A percentile compares a stretch with the other conserved stretches of the same genome.
Evolutionary conservation across 2,329 filamentous ascomycete genomes (phyloP).

Genomic region (Mariannaea sp.): DNA sequence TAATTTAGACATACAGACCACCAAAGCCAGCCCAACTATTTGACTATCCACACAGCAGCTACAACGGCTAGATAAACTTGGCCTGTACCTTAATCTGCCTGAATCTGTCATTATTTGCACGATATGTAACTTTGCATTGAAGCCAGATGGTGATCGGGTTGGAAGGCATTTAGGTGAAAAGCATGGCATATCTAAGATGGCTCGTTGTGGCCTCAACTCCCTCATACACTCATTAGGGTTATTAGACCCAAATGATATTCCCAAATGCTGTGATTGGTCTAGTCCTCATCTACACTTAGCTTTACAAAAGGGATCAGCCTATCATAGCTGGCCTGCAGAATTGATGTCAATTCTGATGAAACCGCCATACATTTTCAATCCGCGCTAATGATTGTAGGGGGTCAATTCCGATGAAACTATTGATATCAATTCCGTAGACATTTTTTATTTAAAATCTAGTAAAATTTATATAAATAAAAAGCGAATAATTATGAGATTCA

Average conservation of each 20-base stretch:
- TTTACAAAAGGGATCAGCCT: neutral
- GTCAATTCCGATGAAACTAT: too few relatives aligned
- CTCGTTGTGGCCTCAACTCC: neutral
- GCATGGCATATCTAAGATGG: neutral
- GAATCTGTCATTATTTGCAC: slow-evolving; percentile 4
- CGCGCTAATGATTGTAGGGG: too few relatives aligned
- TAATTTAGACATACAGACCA: too few relatives aligned
- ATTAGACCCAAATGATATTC: neutral
- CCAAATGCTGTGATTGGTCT: neutral
- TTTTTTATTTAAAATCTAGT: too few relatives aligned
- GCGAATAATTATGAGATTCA: too few relatives aligned
- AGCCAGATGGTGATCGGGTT: neutral
- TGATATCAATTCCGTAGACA: too few relatives aligned
- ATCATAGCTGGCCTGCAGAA: too few relatives aligned
- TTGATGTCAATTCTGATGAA: too few relatives aligned
- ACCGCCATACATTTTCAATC: too few relatives aligned
- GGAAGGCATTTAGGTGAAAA: neutral
- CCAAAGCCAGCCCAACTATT: too few relatives aligned
- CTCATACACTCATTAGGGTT: slow-evolving; percentile 1
- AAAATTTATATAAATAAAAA: too few relatives aligned
- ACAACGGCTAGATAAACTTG: neutral
- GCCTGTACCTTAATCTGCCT: neutral
- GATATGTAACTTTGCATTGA: slow-evolving; percentile 1
- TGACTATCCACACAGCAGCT: neutral
- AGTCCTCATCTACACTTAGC: slow-evolving; percentile 1